Conservation (phyloP, 2,329 filamentous ascomycete genomes). For the Escovopsis weberi region DNA sequence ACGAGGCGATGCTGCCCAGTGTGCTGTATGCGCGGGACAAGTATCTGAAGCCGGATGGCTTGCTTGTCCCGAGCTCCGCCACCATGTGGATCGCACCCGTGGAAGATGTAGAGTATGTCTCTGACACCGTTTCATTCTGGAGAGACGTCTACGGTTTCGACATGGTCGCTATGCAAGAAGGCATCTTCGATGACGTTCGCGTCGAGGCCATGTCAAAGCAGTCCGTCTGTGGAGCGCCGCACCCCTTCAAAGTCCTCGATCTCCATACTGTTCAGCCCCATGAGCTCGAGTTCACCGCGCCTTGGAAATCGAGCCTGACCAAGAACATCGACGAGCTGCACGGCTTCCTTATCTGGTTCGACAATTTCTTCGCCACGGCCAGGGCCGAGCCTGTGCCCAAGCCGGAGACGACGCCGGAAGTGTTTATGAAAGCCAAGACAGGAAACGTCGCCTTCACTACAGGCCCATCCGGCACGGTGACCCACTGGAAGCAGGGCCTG, state of each 20-base stretch:
- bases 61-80: conserved; percentile 77
- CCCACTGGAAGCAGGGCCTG: conserved; percentile 84
- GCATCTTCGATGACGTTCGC: conserved; percentile 69
- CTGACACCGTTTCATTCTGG: conserved; percentile 75
- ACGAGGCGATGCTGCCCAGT: conserved; percentile 91
- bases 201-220: conserved; percentile 54
- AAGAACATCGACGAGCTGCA: conserved; percentile 57
- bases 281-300: conserved; percentile 61
- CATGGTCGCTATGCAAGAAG: conserved; percentile 78
- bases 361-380: conserved; percentile 71
- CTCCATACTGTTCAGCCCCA: conserved; percentile 56
- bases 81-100: conserved; percentile 73
- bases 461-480: conserved; percentile 59
- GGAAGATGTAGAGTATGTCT: conserved; percentile 61
- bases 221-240: conserved; percentile 43
- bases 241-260: conserved; percentile 60
- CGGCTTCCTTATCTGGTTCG: conserved; percentile 85
- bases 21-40: conserved; percentile 78
- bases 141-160: conserved; percentile 87
- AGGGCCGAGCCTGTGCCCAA: conserved; percentile 34
- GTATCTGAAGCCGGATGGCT: conserved; percentile 65
- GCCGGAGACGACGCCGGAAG: conserved; percentile 41
- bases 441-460: conserved; percentile 78
- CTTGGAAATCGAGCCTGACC: conserved; percentile 48
- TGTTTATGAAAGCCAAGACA: conserved; percentile 41